Evolutionary conservation across 371 early-diverging fungal genomes (phyloP), one percentile per base, ranked within the genome.

Genomic region (Mucor lusitanicus): DNA sequence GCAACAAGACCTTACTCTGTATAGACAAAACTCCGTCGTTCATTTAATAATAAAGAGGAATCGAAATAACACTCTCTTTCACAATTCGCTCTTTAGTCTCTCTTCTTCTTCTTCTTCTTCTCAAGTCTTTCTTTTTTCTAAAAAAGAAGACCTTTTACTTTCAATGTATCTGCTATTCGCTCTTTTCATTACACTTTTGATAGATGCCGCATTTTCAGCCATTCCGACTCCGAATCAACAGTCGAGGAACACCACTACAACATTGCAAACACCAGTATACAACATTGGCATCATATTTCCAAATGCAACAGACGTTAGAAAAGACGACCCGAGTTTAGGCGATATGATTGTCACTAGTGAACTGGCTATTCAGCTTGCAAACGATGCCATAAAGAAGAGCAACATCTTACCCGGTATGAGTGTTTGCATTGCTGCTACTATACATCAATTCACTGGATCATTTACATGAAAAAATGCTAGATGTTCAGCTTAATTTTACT

Each of bases 321-420:
- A n/a, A 13, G 35, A 37, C 17, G 77, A 80, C 30, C 65, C 77
- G 11, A 60, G 69, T 4, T 62, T 80, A 15, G 68, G 65, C 6
- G 65, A 81, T 59, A 76, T 74, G 72, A 75, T 81, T 44, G 60
- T 76, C 4, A 72, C 81, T 2, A 81, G 75, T 25, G 72, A 78
- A 44, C 19, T 70, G 27, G 79, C 76, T 6, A 73, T 81, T 21
- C 28, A 69, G 40, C 59, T 81, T 54, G 77, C 77, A 7, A 48
- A 63, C 32, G 54, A 63, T 1, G 35, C 67, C 12, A 75, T 81
- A n/a, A 35, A 59, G 39, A 21, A 50, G 15, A 56, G 57, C 15
- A 68, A 76, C 11, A 35, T 73, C 37, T 44, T 77, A 25, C 65
- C 75, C 63, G 81, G 81, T 81, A 70, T 28, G n/a, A n/a, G n/a